Conservation (phyloP, 352 stramenopile genomes). For the Phytophthora vignae region DNA sequence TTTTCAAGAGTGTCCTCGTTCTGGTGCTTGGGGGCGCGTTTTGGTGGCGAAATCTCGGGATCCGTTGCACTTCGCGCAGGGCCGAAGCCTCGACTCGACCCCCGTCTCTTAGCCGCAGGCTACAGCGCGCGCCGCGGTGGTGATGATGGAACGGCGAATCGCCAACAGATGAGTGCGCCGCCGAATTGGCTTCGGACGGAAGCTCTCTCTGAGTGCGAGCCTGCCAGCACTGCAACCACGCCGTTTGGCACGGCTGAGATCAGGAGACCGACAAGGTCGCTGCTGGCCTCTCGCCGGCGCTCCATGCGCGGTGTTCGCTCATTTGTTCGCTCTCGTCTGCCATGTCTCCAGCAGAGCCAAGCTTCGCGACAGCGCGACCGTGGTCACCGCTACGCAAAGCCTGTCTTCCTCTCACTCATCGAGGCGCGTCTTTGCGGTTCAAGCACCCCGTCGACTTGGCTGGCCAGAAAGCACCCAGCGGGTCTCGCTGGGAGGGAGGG, state of each 20-base stretch:
- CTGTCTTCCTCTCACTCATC: slow-evolving; percentile 19
- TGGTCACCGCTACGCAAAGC: slow-evolving; percentile 1
- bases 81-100: background rate
- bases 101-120: slow-evolving; percentile 22
- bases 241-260: slow-evolving; percentile 1
- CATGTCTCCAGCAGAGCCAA: background rate
- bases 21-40: slow-evolving; percentile 9
- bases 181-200: slow-evolving; percentile 20
- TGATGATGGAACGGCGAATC: slow-evolving; percentile 19
- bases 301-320: slow-evolving; percentile 4
- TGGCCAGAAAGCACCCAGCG: slow-evolving; percentile 1
- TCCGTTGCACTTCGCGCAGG: slow-evolving; percentile 4
- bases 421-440: slow-evolving; percentile 24
- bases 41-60: slow-evolving; percentile 22
- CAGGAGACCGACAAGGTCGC: background rate
- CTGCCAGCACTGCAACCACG: slow-evolving; percentile 18
- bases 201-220: background rate
- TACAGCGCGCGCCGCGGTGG: slow-evolving; percentile 8
- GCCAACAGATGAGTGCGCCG: slow-evolving; percentile 23
- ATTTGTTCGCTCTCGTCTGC: slow-evolving; percentile 13
- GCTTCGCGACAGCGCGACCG: slow-evolving; percentile 11
- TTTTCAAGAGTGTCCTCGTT: background rate
- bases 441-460: background rate
- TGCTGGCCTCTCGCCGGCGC: slow-evolving; percentile 15
- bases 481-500: background rate